Evolutionary conservation across 192 early-diverging fungal genomes (phyloP).

Genomic region (Entomortierella beljakovae): DNA sequence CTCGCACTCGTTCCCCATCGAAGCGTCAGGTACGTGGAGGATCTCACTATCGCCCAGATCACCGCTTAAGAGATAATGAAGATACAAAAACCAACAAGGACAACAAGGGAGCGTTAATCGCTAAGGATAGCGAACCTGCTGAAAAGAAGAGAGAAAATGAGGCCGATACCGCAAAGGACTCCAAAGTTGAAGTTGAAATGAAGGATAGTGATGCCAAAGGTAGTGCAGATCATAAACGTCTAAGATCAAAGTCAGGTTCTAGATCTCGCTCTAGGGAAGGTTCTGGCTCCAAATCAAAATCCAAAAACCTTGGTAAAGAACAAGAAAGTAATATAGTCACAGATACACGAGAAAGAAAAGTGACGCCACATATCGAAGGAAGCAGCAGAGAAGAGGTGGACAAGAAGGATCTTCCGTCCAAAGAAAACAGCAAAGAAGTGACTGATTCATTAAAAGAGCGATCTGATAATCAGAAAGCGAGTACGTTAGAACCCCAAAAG

Average conservation of each 20-base stretch:
- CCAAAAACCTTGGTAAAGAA: neutral
- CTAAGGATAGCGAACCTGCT: neutral
- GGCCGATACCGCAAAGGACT: neutral
- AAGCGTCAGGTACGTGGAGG: constrained; percentile 17
- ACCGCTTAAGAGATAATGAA: constrained; percentile 7
- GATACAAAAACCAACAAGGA: constrained; percentile 7
- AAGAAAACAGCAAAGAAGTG: neutral
- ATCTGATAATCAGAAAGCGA: constrained; percentile 1
- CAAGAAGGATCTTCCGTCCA: neutral
- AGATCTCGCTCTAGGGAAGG: constrained; percentile 11
- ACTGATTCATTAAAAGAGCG: neutral
- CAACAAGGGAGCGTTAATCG: too few species aligned
- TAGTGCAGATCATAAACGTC: neutral
- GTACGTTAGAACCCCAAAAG: neutral
- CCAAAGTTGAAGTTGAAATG: neutral
- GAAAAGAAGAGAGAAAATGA: neutral
- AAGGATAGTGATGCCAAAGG: constrained; percentile 9
- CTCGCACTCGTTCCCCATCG: constrained; percentile 2
- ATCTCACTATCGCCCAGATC: constrained; percentile 10
- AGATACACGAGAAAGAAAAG: neutral
- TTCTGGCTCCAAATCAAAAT: constrained; percentile 15
- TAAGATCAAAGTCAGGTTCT: neutral
- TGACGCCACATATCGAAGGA: neutral
- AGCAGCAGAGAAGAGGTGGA: neutral
- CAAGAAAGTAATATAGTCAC: neutral